phyloP scores from a whole-genome alignment of 345 rosid genomes.

The Lumnitzera racemosa region DNA sequence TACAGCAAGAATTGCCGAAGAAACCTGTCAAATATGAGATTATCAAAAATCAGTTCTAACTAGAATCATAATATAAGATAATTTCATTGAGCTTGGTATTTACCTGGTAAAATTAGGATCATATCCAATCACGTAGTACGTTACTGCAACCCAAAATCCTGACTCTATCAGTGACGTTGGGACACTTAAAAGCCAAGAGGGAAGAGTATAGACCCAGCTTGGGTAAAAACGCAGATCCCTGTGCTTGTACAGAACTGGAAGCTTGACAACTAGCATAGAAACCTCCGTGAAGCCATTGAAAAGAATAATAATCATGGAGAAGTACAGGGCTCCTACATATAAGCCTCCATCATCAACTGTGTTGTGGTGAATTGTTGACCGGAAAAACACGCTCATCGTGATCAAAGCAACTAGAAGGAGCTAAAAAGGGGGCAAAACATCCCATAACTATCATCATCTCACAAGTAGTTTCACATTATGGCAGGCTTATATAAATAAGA shows the following conservation, averaged over 20 bases:
- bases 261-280: conserved; percentile 92
- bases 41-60: not conserved
- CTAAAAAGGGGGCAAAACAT: conserved; percentile 36
- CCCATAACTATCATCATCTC: not conserved
- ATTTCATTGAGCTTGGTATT: conserved; percentile 6
- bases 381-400: conserved; percentile 95
- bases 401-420: conserved; percentile 83
- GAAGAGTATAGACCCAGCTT: conserved; percentile 90
- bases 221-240: conserved; percentile 92
- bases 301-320: conserved; percentile 95
- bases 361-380: conserved; percentile 71
- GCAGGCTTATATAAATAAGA: not conserved
- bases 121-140: conserved; percentile 86
- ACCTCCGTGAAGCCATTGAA: conserved; percentile 98
- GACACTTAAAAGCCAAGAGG: conserved; percentile 83
- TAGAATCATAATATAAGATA: not conserved
- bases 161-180: conserved; percentile 89
- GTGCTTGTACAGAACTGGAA: conserved; percentile 93
- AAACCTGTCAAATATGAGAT: conserved; percentile 47
- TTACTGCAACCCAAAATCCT: conserved; percentile 86
- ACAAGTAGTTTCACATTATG: not conserved
- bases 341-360: conserved; percentile 85
- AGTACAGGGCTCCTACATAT: conserved; percentile 81
- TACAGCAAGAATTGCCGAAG: conserved; percentile 72
- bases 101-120: conserved; percentile 80